phyloP scores from a whole-genome alignment of 2,329 filamentous ascomycete genomes.

The Colletotrichum gigasporum region DNA sequence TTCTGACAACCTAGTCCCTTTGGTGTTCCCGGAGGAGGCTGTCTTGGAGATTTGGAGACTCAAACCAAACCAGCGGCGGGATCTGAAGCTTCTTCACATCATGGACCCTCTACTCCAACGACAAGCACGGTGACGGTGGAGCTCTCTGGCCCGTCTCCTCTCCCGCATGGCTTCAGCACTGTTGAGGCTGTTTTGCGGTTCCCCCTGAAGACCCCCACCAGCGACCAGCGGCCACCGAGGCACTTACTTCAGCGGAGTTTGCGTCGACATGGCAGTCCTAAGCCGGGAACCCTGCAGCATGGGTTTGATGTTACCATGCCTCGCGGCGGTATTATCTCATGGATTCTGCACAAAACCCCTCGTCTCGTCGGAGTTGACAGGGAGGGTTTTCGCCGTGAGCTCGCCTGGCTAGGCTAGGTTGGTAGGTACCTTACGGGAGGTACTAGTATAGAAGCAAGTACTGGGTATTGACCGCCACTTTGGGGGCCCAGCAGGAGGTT shows the following conservation, averaged over 20 bases:
- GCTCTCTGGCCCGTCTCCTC: constrained; percentile 15
- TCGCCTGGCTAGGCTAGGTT: neutral
- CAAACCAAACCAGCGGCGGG: constrained; percentile 23
- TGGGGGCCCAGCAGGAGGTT: neutral
- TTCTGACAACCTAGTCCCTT: constrained; percentile 21
- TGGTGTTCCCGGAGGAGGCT: constrained; percentile 23
- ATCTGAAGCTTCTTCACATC: constrained; percentile 25
- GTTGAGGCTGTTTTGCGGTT: constrained; percentile 32
- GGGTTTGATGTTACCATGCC: neutral
- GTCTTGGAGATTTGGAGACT: constrained; percentile 28
- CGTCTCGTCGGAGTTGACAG: neutral
- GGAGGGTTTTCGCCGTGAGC: neutral
- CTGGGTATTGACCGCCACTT: constrained; percentile 24
- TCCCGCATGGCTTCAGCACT: constrained; percentile 28
- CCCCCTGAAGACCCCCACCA: constrained; percentile 24
- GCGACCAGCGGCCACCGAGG: constrained; percentile 8
- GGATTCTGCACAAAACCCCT: neutral
- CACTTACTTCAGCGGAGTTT: constrained; percentile 13
- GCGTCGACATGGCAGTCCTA: constrained; percentile 2
- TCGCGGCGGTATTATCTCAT: constrained; percentile 3
- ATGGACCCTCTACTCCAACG: constrained; percentile 28
- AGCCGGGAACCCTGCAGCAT: neutral
- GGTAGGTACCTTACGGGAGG: no score
- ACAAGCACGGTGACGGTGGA: constrained; percentile 27
- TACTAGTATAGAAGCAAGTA: no score